Conservation (phyloP, 2,329 filamentous ascomycete species). For the Verticillium albo-atrum region DNA sequence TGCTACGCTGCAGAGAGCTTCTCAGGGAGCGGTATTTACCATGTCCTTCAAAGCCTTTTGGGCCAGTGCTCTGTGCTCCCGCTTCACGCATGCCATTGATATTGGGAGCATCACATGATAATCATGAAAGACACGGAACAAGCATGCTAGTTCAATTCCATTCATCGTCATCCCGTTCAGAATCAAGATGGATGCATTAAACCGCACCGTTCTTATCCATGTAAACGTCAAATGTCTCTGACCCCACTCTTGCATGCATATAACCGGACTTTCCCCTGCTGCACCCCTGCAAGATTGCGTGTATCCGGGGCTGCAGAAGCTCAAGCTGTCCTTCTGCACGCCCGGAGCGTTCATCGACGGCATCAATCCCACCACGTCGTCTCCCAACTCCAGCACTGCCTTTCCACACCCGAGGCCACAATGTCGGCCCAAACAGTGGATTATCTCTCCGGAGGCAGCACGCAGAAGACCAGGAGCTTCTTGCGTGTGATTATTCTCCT, state of each 20-base stretch:
- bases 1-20: background rate
- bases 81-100: too few relatives aligned
- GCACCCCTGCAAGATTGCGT: background rate
- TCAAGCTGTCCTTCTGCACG: constrained; percentile 5
- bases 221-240: background rate
- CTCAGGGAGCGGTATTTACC: background rate
- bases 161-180: background rate
- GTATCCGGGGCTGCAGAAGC: background rate
- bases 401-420: constrained; percentile 16
- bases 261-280: background rate
- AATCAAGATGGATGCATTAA: background rate
- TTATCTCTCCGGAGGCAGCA: constrained; percentile 70
- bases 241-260: background rate
- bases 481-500: constrained; percentile 85
- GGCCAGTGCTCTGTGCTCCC: too few relatives aligned
- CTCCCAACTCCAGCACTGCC: constrained; percentile 16
- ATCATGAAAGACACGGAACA: background rate
- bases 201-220: background rate
- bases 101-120: background rate
- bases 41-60: too few relatives aligned
- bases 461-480: constrained; percentile 77
- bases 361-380: constrained; percentile 18
- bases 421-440: constrained; percentile 44
- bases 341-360: background rate
- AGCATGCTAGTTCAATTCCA: background rate